Evolutionary conservation across 1,284 basidiomycete genomes (phyloP), one percentile per base, ranked within the genome.

Genomic region (Cystobasidiaceae sp.): DNA sequence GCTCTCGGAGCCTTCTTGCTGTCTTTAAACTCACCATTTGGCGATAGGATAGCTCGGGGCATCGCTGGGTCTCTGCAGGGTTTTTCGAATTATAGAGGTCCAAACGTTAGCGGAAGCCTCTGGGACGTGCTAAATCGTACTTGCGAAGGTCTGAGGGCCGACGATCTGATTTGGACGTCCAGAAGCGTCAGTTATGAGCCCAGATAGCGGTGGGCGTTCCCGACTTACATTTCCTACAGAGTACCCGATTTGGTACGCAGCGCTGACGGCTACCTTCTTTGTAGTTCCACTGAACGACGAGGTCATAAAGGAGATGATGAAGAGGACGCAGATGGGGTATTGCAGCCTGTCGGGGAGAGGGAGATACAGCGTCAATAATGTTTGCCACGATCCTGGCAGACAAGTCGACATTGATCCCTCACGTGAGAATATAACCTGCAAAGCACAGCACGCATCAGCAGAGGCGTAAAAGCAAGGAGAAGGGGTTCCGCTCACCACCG

Each of bases 261-360:
- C 69, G 57, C 74, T 72, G 63, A 74, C 71, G 28, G 73, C 59
- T 55, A 75, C 71, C 33, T 72, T 68, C 67, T 75, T 75, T 21
- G 71, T 75, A 30, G 72, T 70, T 19, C 74, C 74, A 3, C 70
- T 69, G 1, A 74, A 66, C 28, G 63, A 68, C 43, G 60, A 65
- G 1, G 50, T 54, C n/a, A 72, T 54, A 66, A 65, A 74, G 9
- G 52, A 50, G 59, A 71, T 73, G 0, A 75, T 39, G 25, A 70
- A 68, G 21, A 72, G 70, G 25, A 60, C 58, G 45, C 58, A 50
- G 11, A 50, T 39, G 19, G 58, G 45, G 45, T 37, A 60, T 37
- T 48, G 58, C 9, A 46, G 46, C 3, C n/a, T n/a, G n/a, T n/a
- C n/a, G n/a, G n/a, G n/a, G n/a, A n/a, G n/a, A n/a, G n/a, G n/a